Evolutionary conservation across 768 basidiomycete genomes (phyloP), one percentile per base, ranked within the genome.

Genomic region (Coprinopsis cinerea): DNA sequence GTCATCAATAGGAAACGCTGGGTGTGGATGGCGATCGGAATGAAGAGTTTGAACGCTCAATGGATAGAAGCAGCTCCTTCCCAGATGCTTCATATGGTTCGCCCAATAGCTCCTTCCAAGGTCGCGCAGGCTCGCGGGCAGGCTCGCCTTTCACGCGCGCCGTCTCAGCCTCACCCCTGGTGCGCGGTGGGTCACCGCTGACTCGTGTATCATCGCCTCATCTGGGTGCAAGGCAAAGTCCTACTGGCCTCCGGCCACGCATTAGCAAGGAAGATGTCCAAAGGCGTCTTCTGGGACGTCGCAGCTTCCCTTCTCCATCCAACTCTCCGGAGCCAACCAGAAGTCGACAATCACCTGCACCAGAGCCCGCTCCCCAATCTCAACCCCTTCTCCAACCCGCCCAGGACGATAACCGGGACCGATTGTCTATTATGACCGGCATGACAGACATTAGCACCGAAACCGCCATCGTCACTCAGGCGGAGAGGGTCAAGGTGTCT

Each of bases 211-310:
- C 45, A 11, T 52, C 51, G 10, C 51, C 51, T n/a, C 20, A 45
- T 37, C 4, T 18, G 5, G 28, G 34, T 35, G 34, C 39, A 15
- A 45, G 43, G 22, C 50, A 5, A 18, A 44, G 28, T 39, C 53
- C 40, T 48, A 52, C 17, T 61, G 62, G 44, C 44, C 53, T 62
- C 55, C 71, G 69, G 45, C 68, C 67, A 22, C 69, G 78, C 37
- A 79, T 83, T 50, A 80, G 67, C 46, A 72, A 73, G 24, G 79
- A 79, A 47, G 76, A 77, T 42, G 72, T 84, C 17, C 73, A 77
- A 51, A 65, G 73, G 46, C 69, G 77, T 28, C 59, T 82, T 44
- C 55, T 74, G 59, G 68, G 66, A 43, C 69, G 72, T 55, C 64
- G 69, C 49, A 77, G 75, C 36, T 58, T 63, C 37, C 50, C 51